Percentiles rank a stretch among this genome's conserved stretches.
These are phyloP conservation scores for Termitomyces sp. DNA, from an alignment of 768 basidiomycete genomes.

Conservation along the genomic window DNA sequence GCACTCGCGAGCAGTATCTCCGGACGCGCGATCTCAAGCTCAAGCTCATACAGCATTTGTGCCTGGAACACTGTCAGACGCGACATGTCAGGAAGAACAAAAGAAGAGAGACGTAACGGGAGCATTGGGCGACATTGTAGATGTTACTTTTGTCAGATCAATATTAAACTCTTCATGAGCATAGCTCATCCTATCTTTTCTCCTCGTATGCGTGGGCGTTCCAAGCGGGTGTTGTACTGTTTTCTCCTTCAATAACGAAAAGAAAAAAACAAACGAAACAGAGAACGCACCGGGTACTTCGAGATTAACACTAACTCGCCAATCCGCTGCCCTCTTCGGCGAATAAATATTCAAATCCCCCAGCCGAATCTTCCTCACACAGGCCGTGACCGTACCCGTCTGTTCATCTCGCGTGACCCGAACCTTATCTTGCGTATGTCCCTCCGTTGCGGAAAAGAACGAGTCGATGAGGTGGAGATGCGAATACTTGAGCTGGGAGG, in stretches of 20 bases:
- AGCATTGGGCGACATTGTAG: slow-evolving; percentile 43
- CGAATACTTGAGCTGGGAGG: slow-evolving; percentile 65
- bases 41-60: slow-evolving; percentile 80
- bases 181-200: slow-evolving; percentile 93
- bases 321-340: slow-evolving; percentile 83
- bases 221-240: slow-evolving; percentile 71
- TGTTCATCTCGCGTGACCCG: slow-evolving; percentile 85
- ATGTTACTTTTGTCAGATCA: slow-evolving; percentile 90
- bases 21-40: slow-evolving; percentile 81
- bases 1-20: slow-evolving; percentile 71
- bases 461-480: slow-evolving; percentile 80
- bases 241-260: not conserved
- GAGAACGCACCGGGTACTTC: slow-evolving; percentile 76
- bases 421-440: slow-evolving; percentile 51
- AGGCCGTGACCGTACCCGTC: slow-evolving; percentile 59
- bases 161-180: slow-evolving; percentile 90
- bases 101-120: slow-evolving; percentile 41
- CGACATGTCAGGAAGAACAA: not conserved
- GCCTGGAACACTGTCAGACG: slow-evolving; percentile 34
- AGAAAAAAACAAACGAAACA: too few relatives aligned
- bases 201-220: slow-evolving; percentile 54
- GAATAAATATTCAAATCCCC: slow-evolving; percentile 86
- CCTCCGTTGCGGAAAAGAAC: slow-evolving; percentile 57
- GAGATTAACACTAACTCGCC: slow-evolving; percentile 90
- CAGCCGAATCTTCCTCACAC: slow-evolving; percentile 77